Base-by-base conservation (phyloP, 306 rosid species). In the Dicorynia guianensis region DNA sequence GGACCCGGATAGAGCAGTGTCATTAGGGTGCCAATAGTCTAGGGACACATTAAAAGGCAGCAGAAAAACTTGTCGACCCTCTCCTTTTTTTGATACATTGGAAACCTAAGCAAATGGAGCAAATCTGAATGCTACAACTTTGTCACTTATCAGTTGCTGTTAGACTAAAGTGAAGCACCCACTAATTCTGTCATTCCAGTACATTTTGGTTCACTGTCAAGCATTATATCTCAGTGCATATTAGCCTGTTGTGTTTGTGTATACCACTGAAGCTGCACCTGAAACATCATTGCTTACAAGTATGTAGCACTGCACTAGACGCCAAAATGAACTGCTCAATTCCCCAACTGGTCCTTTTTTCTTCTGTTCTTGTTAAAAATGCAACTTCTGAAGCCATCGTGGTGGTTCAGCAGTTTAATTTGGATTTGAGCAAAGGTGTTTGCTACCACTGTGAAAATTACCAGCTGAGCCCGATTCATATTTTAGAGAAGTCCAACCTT, bases 151-250 rank as follows among this genome's bases (percentile, higher is more conserved):
- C 33, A 15, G 25, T 11, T 35, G 5, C 2, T 76, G 80, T 76
- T 43, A 43, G 38, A 8, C 30, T 66, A 76, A 76, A 76, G 80
- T 55, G 80, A 76, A 76, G 74, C 80, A 66, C n/a, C 74, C 74
- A 76, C 74, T 65, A 55, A 20, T 13, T 44, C 38, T 18, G 49
- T 57, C 61, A 12, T 17, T 38, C 56, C 61, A 76, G 67, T 18
- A 67, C 10, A 12, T 46, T 59, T 25, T 66, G 49, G 39, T 15
- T 56, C 11, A 56, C 14, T 71, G 55, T 54, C 18, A 25, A 0
- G 54, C 39, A 11, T 4, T 30, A 33, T 34, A n/a, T 57, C 63
- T 66, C 14, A 46, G 40, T 6, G 71, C 57, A 63, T 7, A 8
- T 63, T 63, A 18, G 48, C 48, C 46, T 30, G 11, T 61, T 68